Evolutionary conservation across 2,329 filamentous ascomycete genomes (phyloP).

Genomic region (Epichloe uncinata): DNA sequence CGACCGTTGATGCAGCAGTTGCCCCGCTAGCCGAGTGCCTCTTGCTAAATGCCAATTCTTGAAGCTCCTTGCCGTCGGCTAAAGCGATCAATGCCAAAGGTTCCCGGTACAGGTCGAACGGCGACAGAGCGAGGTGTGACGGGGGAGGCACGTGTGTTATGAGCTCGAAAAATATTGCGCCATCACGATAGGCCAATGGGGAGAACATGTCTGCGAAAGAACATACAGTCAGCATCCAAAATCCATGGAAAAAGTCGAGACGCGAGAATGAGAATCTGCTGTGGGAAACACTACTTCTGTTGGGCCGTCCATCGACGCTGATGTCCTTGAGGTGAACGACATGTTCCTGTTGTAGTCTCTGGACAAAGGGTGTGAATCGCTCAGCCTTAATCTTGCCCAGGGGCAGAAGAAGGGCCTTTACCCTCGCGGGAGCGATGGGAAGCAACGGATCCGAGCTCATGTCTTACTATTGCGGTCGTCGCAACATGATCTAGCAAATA

Average conservation of each 20-base stretch:
- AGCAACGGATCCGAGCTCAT: conserved; percentile 86
- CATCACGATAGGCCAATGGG: conserved; percentile 73
- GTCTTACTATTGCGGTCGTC: conserved; percentile 33
- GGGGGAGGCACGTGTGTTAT: conserved; percentile 66
- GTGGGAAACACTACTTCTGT: conserved; percentile 53
- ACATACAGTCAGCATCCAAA: conserved; percentile 9
- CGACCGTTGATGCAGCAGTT: conserved; percentile 33
- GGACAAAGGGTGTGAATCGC: conserved; percentile 66
- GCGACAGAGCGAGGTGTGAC: conserved; percentile 66
- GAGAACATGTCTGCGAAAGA: conserved; percentile 69
- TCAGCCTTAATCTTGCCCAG: conserved; percentile 74
- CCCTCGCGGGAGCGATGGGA: conserved; percentile 80
- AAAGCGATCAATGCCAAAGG: conserved; percentile 73
- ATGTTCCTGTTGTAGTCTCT: conserved; percentile 65
- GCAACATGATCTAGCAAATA: conserved; percentile 17
- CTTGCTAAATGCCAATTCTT: conserved; percentile 38
- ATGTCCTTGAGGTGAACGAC: conserved; percentile 77
- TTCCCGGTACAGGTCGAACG: conserved; percentile 84
- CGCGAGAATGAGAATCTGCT: background rate
- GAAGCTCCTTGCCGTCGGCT: conserved; percentile 66
- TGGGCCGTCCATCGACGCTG: conserved; percentile 69
- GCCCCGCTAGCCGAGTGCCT: conserved; percentile 36
- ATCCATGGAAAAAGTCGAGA: background rate
- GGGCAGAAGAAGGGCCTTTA: conserved; percentile 77
- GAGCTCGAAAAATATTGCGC: conserved; percentile 79